Evolutionary conservation across 202 grass and related monocot genomes (phyloP).

Genomic region (Schoenoplectus triqueter): DNA sequence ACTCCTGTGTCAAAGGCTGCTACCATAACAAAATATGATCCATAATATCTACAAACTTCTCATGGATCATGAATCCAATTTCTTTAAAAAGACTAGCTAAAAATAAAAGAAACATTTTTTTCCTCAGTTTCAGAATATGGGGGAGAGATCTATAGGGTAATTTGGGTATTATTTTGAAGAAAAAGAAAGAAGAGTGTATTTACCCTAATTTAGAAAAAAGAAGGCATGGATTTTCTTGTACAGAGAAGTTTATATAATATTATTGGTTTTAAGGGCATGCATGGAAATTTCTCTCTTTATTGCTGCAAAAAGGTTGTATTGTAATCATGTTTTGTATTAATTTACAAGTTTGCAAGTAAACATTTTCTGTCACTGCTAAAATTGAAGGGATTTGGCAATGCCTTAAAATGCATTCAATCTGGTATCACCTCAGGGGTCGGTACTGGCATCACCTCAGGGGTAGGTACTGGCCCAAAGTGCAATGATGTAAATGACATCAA

Average conservation of each 20-base stretch:
- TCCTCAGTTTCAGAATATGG: not conserved
- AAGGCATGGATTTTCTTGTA: not conserved
- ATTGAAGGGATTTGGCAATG: constrained; percentile 69
- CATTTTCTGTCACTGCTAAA: constrained; percentile 35
- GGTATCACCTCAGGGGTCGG: no score
- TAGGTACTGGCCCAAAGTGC: constrained; percentile 36
- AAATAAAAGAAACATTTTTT: not conserved
- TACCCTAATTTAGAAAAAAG: not conserved
- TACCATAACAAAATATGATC: not conserved
- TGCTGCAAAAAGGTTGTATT: not conserved
- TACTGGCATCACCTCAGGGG: not conserved
- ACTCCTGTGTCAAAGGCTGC: not conserved
- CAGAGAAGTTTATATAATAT: not conserved
- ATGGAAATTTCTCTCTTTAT: not conserved
- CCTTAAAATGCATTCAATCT: constrained; percentile 50
- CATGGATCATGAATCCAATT: not conserved
- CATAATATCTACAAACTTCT: not conserved
- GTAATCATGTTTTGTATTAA: not conserved
- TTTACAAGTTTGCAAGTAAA: not conserved
- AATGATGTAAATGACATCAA: constrained; percentile 49
- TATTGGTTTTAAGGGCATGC: not conserved
- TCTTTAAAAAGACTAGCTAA: not conserved
- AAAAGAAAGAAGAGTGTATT: not conserved
- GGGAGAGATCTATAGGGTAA: not conserved
- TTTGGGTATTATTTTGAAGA: constrained; percentile 1